A percentile compares a stretch with the other conserved stretches of the same genome.
phyloP scores from a whole-genome alignment of 495 filamentous ascomycete species.

The Talaromyces nanjingensis region DNA sequence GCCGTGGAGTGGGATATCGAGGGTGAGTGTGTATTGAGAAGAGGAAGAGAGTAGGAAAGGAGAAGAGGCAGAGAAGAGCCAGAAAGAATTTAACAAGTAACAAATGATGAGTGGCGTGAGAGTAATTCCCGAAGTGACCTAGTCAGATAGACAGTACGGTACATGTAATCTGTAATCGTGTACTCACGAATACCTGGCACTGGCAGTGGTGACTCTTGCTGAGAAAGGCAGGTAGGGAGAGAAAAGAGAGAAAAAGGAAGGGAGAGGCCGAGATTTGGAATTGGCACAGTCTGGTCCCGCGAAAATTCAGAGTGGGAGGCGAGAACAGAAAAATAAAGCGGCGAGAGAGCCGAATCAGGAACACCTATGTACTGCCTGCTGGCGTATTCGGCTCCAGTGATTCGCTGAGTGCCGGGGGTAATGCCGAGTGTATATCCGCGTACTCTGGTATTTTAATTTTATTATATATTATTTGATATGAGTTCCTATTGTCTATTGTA shows the following conservation, averaged over 20 bases:
- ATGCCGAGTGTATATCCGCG: conserved; percentile 8
- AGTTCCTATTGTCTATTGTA: not conserved
- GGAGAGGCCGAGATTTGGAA: not conserved
- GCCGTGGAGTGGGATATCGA: conserved; percentile 3
- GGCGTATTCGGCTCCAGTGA: not conserved
- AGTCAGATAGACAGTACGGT: not conserved
- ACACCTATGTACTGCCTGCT: conserved; percentile 1
- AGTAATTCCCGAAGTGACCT: not conserved
- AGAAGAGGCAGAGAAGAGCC: conserved; percentile 8
- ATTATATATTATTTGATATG: conserved; percentile 15
- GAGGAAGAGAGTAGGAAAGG: not conserved
- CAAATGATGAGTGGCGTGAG: not conserved
- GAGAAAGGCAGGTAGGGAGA: not conserved
- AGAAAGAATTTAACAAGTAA: not conserved
- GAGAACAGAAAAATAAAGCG: conserved; percentile 5
- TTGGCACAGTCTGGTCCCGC: not conserved
- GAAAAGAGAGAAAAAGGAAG: not conserved
- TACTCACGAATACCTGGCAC: too few species aligned
- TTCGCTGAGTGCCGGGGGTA: not conserved
- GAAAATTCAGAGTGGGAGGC: not conserved
- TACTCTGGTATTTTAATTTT: conserved; percentile 7
- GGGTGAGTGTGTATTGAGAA: not conserved
- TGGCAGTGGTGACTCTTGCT: not conserved
- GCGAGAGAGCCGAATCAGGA: conserved; percentile 9
- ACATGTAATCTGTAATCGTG: too few species aligned